phyloP scores from a whole-genome alignment of 192 early-diverging fungal genomes.

The Rhizophagus prolifer region DNA sequence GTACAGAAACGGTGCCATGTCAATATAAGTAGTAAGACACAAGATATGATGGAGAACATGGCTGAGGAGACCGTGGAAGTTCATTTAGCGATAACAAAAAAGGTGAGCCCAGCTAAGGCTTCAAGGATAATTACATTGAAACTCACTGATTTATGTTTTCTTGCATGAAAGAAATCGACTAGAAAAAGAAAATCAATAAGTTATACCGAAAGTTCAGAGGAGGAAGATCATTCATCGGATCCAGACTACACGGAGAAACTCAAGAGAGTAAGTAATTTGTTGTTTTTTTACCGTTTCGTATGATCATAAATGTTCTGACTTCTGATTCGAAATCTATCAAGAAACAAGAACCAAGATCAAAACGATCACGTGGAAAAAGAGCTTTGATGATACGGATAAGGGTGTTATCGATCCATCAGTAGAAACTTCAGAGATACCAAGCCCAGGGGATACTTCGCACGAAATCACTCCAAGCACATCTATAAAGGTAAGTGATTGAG shows the following conservation, averaged over 20 bases:
- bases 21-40: constrained; percentile 22
- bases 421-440: too few relatives aligned
- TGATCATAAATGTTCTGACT: neutral
- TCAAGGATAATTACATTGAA: neutral
- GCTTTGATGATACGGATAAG: too few relatives aligned
- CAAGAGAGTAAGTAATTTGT: constrained; percentile 8
- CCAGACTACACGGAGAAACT: neutral
- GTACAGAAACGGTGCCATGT: constrained; percentile 9
- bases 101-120: neutral
- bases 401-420: too few relatives aligned
- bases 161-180: neutral
- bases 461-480: too few relatives aligned
- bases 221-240: constrained; percentile 17
- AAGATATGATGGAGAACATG: constrained; percentile 22
- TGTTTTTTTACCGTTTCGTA: neutral
- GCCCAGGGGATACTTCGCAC: too few relatives aligned
- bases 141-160: constrained; percentile 7
- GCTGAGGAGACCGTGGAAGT: neutral
- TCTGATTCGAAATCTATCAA: neutral
- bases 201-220: constrained; percentile 4
- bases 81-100: too few relatives aligned
- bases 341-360: neutral
- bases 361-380: too few relatives aligned
- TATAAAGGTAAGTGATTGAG: too few relatives aligned
- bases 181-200: too few relatives aligned